Evolutionary conservation across 179 eudicot species (phyloP), one percentile per base, ranked within the genome.

Genomic region (Silene coronaria): DNA sequence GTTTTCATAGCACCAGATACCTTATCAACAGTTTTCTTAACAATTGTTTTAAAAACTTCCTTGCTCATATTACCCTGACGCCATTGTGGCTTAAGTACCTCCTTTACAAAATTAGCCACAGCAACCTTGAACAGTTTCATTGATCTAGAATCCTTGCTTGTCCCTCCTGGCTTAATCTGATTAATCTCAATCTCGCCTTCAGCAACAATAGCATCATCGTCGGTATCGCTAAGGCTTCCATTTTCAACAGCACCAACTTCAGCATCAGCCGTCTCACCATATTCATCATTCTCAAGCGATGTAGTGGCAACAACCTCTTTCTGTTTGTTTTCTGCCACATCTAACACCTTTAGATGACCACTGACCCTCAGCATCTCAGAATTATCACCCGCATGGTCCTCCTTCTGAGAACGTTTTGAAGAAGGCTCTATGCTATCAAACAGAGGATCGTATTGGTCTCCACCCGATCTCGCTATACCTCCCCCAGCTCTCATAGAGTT

Each of bases 1-100:
- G 87, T 86, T 81, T 88, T 92, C 97, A 90, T 90, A 75, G 99
- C 91, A 75, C 97, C 93, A 65, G 95, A 88, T 19, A 95, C 99
- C 84, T 91, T 95, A 81, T 95, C 99, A 69, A 95, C 96, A 74
- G 95, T 92, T 82, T 95, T 95, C 88, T 95, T 92, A 64, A 95
- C 99, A 78, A 95, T 91, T 36, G 96, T 95, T 84, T 95, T 95
- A 84, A 92, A 95, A 34, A 94, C 99, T 83, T 95, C 99, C 88
- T 95, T 95, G 84, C 99, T 95, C 99, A 95, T 90, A 72, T 85
- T 89, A 79, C 99, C 99, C 85, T 92, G 95, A 67, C 97, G 92
- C 99, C 99, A 95, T 59, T 89, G 90, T 70, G 97, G 96, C 82
- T 95, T 95, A 66, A 95, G 85, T 66, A 89, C 89, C 68, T 89